These are phyloP conservation scores for Diaporthe capsici DNA, from an alignment of 2,329 filamentous ascomycete genomes.

Conservation along the genomic window DNA sequence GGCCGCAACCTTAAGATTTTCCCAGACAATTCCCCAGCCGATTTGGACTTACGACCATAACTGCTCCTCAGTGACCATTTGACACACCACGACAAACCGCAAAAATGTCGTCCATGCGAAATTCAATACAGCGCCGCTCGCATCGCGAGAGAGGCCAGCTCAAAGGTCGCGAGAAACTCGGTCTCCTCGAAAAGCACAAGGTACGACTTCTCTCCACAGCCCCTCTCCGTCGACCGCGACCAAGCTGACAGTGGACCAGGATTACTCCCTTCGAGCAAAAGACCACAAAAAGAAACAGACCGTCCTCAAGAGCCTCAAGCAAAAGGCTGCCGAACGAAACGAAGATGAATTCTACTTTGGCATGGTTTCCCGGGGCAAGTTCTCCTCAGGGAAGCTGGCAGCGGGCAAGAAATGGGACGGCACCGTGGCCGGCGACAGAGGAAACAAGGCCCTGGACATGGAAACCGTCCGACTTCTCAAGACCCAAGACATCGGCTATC, in stretches of 20 bases:
- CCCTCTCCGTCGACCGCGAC: not conserved
- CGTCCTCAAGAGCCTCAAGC: conserved; percentile 69
- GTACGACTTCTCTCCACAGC: conserved; percentile 55
- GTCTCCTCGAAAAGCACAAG: conserved; percentile 96
- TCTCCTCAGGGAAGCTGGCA: conserved; percentile 61
- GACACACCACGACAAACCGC: not conserved
- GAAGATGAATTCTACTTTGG: conserved; percentile 82
- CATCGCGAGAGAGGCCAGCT: conserved; percentile 94
- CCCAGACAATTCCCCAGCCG: not conserved
- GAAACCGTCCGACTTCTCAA: conserved; percentile 75
- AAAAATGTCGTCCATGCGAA: conserved; percentile 71
- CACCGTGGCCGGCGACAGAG: conserved; percentile 70
- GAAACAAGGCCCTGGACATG: conserved; percentile 67
- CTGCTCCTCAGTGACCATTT: not conserved
- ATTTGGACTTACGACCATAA: not conserved
- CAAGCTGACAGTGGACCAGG: conserved; percentile 53
- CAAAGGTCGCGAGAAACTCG: conserved; percentile 85
- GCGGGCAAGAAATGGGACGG: conserved; percentile 68
- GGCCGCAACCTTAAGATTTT: conserved; percentile 28
- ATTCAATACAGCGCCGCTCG: conserved; percentile 82
- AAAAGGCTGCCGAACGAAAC: conserved; percentile 76
- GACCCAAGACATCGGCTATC: conserved; percentile 77
- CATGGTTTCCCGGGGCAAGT: conserved; percentile 75
- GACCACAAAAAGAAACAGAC: conserved; percentile 77
- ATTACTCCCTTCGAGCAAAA: conserved; percentile 75